Evolutionary conservation across 148 eudicot genomes (phyloP), one percentile per base, ranked within the genome.

Genomic region (Diospyros kaki): DNA sequence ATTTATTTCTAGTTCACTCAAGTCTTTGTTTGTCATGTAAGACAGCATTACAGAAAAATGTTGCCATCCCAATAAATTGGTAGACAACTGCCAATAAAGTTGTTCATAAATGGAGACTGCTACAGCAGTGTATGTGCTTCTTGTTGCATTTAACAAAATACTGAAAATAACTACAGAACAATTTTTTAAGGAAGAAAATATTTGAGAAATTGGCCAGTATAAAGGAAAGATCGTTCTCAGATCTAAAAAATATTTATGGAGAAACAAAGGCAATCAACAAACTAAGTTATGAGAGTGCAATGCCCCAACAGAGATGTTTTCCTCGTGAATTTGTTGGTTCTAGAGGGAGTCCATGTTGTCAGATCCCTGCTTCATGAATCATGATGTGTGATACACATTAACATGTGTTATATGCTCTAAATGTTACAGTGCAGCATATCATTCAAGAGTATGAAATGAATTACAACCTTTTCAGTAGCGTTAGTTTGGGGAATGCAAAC

Each of bases 1-100:
- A 70, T 13, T 73, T n/a, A 73, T 58, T 61, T 72, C 52, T 43
- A 64, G 28, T 50, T 17, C 44, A 68, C 41, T 15, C 0, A 73
- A 28, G 44, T 15, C 14, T 48, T 62, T 14, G 3, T 73, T 73
- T 46, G 38, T 46, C 42, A 38, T 38, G 44, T 68, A 28, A 48
- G 66, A 72, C 60, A 72, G 38, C 28, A 59, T 72, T 9, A 53
- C 56, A 4, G 39, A n/a, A 28, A 58, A 56, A 9, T n/a, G 17
- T 9, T 42, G n/a, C 15, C 17, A 18, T 18, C 2, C 17, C 18
- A 43, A 72, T 17, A 15, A 58, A 64, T n/a, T 13, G 64, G 41
- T 42, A 44, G 3, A 9, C 1, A 65, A 28, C 28, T 5, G 50
- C 2, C 9, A 4, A 13, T 5, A 12, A 65, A 4, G 51, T 42